Evolutionary conservation across 1,284 basidiomycete species (phyloP), one percentile per base, ranked within the genome.

Genomic region (Ustilago tritici): DNA sequence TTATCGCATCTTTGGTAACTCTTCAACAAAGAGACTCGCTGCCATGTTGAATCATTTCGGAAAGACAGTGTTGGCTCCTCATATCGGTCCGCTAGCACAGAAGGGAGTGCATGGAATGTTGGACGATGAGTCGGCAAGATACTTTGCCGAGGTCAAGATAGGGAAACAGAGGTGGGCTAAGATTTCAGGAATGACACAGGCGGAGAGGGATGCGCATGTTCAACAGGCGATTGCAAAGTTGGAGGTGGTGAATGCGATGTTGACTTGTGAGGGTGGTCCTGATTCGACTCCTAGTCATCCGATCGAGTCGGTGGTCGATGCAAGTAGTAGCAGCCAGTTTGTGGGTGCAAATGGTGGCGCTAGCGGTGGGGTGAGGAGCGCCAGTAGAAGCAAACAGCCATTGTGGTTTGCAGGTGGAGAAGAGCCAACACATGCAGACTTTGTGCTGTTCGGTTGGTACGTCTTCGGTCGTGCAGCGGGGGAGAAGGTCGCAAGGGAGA

Each of bases 361-460:
- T 1, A 46, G 50, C 34, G 59, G 58, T 19, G 17, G n/a, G 43
- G 41, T 31, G 10, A 59, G 57, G 12, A 61, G 61, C 31, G 57
- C 40, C 2, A 61, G 66, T 46, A 49, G 61, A 11, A 19, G 11
- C 40, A 64, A 53, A n/a, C 15, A 57, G 32, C 40, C 63, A 3
- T 38, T 66, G 7, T 82, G 77, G 77, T 56, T 82, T 32, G 79
- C 74, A 4, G 78, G 76, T 10, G 74, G 77, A 7, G 63, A 72
- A 10, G 38, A 77, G 14, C 81, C 81, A 14, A 81, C 73, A 23
- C 81, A 82, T 64, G 79, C 81, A 31, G 81, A 82, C 58, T 78
- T 78, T 63, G 65, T 70, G 41, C 65, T 82, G 38, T 81, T 76
- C 32, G 80, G 81, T 4, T 82, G 67, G 65, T 79, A 81, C 59